Evolutionary conservation across 1,284 basidiomycete genomes (phyloP), one percentile per base, ranked within the genome.

Genomic region (Cutaneotrichosporon daszewskae): DNA sequence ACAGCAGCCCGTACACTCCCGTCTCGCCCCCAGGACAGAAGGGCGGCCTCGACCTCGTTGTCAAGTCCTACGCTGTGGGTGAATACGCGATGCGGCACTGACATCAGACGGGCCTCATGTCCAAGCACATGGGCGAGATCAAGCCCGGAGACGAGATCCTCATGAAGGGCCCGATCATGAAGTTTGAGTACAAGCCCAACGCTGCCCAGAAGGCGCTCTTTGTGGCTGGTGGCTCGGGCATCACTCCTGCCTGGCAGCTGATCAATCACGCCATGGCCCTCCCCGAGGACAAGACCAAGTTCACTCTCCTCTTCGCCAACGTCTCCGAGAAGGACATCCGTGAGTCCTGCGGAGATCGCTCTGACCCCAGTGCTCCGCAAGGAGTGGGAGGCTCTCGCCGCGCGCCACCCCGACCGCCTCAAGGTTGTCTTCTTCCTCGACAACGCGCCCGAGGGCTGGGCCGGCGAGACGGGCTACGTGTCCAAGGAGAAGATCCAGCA

Each of bases 241-340:
- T 64, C 48, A 76, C 76, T 13, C 76, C 76, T 19, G 73, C 75
- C 60, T 76, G 71, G 57, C 75, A 77, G 59, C 60, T 92, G 58
- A 68, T 91, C 47, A 76, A 74, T 37, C 79, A 90, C 68, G 83
- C 86, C 5, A 78, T 92, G 43, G 40, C 51, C 28, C 37, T 70
- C n/a, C 61, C 75, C 2, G 81, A 85, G 57, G 96, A 98, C 80
- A 91, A 85, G 75, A 97, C 95, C 54, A 90, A 92, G 67, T 94
- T 88, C 72, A 95, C 85, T 38, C 77, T 97, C 45, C 73, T 98
- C 60, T 97, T 87, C 73, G 83, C 86, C 33, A 97, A 97, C 73
- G 79, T 88, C 40, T 79, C 84, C n/a, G 86, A 91, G 66, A 76
- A 80, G 52, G 94, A 97, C 68, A 94, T 98, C 57, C 81, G 39